These are phyloP conservation scores for Tetrapisispora arboricola DNA, from an alignment of 805 yeast genomes.

Conservation along the genomic window DNA sequence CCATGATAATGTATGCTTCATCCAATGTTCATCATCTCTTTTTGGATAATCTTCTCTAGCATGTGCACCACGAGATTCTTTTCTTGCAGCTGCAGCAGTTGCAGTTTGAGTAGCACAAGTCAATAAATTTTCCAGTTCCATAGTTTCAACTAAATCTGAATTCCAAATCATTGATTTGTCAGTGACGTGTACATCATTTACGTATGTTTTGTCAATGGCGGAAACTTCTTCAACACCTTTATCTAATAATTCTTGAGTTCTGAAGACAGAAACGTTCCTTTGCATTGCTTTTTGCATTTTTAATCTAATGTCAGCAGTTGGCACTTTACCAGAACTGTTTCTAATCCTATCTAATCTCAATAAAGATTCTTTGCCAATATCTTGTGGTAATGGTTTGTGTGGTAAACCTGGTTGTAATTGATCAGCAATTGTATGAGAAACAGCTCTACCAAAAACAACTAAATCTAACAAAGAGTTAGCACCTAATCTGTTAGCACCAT, in stretches of 20 bases:
- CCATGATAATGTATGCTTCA: conserved; percentile 95
- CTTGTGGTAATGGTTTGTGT: conserved; percentile 70
- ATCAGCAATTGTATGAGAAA: conserved; percentile 82
- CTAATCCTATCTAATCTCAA: conserved; percentile 84
- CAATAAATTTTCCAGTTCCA: conserved; percentile 90
- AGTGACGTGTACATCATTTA: conserved; percentile 63
- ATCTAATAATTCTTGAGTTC: conserved; percentile 85
- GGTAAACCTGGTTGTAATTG: conserved; percentile 82
- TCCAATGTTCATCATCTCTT: conserved; percentile 95
- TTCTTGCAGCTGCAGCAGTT: conserved; percentile 84
- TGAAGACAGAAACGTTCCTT: conserved; percentile 91
- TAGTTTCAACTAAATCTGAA: conserved; percentile 90
- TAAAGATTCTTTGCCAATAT: conserved; percentile 80
- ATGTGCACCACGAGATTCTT: conserved; percentile 98
- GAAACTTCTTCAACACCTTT: conserved; percentile 77
- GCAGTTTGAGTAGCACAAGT: conserved; percentile 98
- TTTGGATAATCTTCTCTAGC: conserved; percentile 96
- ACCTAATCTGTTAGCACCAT: conserved; percentile 98
- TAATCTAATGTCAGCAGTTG: conserved; percentile 83
- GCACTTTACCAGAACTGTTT: conserved; percentile 68
- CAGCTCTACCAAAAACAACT: conserved; percentile 98
- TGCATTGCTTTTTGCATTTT: conserved; percentile 96
- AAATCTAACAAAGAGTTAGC: conserved; percentile 94
- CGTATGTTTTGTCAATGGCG: conserved; percentile 62
- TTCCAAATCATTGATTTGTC: conserved; percentile 99